Conservation (phyloP, 208 protist species). For the Leishmania martiniquensis region DNA sequence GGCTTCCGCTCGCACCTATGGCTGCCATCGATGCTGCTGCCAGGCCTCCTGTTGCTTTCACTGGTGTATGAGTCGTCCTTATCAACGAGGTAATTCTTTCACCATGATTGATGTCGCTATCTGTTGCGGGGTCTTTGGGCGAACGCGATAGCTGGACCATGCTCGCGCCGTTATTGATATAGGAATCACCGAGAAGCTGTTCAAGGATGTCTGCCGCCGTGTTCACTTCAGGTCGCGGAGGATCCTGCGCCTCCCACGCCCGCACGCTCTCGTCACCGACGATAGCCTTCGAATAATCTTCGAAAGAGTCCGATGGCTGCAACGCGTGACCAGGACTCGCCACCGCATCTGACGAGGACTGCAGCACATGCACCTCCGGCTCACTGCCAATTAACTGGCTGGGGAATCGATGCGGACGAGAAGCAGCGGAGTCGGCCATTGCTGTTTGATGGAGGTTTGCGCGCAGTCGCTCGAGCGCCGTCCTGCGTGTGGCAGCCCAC, state of each 20-base stretch:
- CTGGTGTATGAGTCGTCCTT: not conserved
- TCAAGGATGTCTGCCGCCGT: constrained; percentile 12
- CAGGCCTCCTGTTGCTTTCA: not conserved
- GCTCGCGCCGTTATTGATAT: not conserved
- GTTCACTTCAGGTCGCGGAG: not conserved
- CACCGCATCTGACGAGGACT: not conserved
- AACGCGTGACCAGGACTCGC: not conserved
- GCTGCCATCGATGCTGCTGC: not conserved
- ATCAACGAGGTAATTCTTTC: not conserved
- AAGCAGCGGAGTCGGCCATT: not conserved
- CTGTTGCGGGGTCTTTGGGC: not conserved
- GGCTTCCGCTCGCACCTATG: not conserved
- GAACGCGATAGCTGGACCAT: not conserved
- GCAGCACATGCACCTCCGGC: not conserved
- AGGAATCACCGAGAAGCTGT: constrained; percentile 3
- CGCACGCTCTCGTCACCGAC: not conserved
- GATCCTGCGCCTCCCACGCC: no score
- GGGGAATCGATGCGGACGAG: not conserved
- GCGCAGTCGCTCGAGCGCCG: constrained; percentile 46
- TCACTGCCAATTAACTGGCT: not conserved
- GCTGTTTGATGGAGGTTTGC: constrained; percentile 25
- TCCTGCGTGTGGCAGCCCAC: constrained; percentile 50
- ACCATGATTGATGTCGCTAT: not conserved
- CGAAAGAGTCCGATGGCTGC: constrained; percentile 1
- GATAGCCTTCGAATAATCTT: not conserved